Evolutionary conservation across 2,329 filamentous ascomycete species (phyloP), one percentile per base, ranked within the genome.

Genomic region (Raffaelea albimanens): DNA sequence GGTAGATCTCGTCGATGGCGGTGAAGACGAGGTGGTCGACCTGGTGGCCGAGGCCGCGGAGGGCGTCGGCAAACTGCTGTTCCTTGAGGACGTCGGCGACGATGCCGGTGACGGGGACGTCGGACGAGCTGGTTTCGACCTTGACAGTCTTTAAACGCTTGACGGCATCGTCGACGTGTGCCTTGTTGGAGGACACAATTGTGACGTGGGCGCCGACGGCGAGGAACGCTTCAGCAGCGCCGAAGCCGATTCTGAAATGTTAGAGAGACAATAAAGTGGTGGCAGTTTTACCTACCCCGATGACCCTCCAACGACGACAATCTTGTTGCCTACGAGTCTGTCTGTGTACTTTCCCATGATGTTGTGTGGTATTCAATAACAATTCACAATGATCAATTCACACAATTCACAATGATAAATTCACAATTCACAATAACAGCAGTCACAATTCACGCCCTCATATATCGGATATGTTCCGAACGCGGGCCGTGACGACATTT

Each of bases 1-100:
- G 62, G 49, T 67, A 65, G 52, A 67, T 64, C 50, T 57, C 58
- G 53, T 67, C 65, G 9, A 67, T 63, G 23, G 60, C 55, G 3
- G 63, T 64, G 52, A 66, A 66, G 23, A 67, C 57, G 8, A 67
- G 51, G 51, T 67, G 65, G 52, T 67, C 63, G 9, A 67, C 53
- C n/a, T n/a, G n/a, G 8, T 63, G 64, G 1, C 62, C 63, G 5
- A 66, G 53, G 2, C 50, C 47, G 16, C 53, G 46, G 11, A 67
- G 56, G 3, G 62, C 51, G 36, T 58, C 40, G 1, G 61, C 61
- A 48, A 64, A 65, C 11, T 52, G 50, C 5, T 50, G 55, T 50
- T 66, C 64, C 45, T 66, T 58, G 25, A 59, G 60, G 5, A 66
- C 61, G 51, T 66, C 53, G 38, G 60, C 64, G 1, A 62, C 59